Evolutionary conservation across 108 stramenopile species (phyloP), one percentile per base, ranked within the genome.

Genomic region (Asterionellopsis glacialis): DNA sequence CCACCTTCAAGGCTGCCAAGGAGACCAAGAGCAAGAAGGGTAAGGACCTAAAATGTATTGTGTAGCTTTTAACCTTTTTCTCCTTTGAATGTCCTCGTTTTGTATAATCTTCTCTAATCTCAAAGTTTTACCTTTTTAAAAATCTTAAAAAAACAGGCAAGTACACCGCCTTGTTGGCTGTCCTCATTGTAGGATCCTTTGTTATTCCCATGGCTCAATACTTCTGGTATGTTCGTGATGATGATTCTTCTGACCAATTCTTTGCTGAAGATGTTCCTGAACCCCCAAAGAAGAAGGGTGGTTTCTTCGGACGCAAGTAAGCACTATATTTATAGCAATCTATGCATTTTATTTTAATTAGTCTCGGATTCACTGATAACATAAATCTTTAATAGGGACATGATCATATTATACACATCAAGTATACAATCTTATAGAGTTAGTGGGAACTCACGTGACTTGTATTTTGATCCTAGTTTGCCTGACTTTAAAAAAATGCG

Each of bases 171-270:
- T 73, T 97, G 45, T 77, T 97, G 47, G 94, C 88, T 41, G 82
- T 97, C 58, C 83, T 95, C 41, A 81, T 97, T 51, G 93, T 92
- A 40, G 96, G 96, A 33, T 94, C 93, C 39, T 97, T 97, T 79
- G 75, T 97, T 65, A 89, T 97, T 76, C 96, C 96, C 26, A 97
- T 97, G 96, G 96, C 92, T 16, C 96, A 97, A 73, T 97, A 97
- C 72, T 97, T 92, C 63, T 97, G 96, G 96, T 97, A 95, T 74
- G 91, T 97, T 25, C 75, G 72, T 28, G 91, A 93, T 68, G 91
- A 93, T 58, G 86, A 90, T 57, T 85, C 84, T 38, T 76, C 86
- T 22, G 91, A 93, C 42, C 73, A 80, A 66, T 91, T 91, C 82
- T 91, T 91, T 62, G 69, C 63, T 21, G 43, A 81, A 41, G 62